Evolutionary conservation across 129 eudicot species (phyloP), one percentile per base, ranked within the genome.

Genomic region (Helichrysum umbraculigerum): DNA sequence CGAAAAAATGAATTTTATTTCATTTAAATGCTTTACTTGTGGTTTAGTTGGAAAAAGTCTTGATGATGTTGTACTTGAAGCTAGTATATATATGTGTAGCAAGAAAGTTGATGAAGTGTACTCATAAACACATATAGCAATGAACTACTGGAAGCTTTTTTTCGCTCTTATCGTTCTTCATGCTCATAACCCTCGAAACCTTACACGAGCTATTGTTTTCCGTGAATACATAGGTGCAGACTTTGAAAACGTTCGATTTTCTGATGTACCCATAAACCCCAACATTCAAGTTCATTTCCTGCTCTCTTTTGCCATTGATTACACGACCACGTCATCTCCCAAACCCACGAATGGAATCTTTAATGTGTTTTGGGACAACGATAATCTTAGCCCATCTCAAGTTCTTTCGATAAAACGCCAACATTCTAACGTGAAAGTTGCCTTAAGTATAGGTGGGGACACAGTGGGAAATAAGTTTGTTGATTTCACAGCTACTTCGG

Each of bases 161-260:
- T 57, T 80, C 30, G 51, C 79, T 73, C 74, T 80, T 57, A 33
- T 73, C 15, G 14, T 73, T 66, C 79, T 80, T 41, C 71, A 37
- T 9, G 64, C 70, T 73, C 78, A 79, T 73, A 21, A n/a, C 50
- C 16, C 47, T 73, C 75, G 7, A 54, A 73, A 41, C 28, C 15
- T 80, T 4, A 73, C 79, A 37, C 70, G 42, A 73, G 75, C 83
- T 7, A 21, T 57, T 39, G 41, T 80, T 56, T 80, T 80, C 19
- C 79, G 83, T 29, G 90, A 83, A 52, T 86, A 86, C 81, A 80
- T 86, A 3, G 90, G 90, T 6, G 87, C 87, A 1, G 63, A 84
- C 71, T 79, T 76, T 66, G 65, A 66, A 5, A 78, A 83, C 37
- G 87, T 86, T 65, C 66, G 65, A 39, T 80, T 83, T 52, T 78